phyloP scores from a whole-genome alignment of 202 grass and related monocot genomes.

The Dendrocalamus latiflorus region DNA sequence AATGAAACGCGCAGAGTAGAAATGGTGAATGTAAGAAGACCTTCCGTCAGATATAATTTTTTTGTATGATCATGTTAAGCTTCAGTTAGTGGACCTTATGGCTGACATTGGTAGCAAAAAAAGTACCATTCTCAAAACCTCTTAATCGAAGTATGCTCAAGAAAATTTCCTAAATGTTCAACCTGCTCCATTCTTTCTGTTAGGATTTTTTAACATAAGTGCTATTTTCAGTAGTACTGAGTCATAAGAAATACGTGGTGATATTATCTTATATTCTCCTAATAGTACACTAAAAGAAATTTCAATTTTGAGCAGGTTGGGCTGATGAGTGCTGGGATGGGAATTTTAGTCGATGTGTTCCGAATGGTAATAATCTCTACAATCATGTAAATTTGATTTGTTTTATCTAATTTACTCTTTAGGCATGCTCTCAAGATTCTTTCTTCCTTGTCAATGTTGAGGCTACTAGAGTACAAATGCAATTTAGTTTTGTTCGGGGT shows the following conservation, averaged over 20 bases:
- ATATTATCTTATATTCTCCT: background rate
- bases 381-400: background rate
- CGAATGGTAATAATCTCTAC: constrained; percentile 43
- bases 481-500: too few relatives aligned
- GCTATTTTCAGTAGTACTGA: background rate
- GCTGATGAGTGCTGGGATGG: constrained; percentile 70
- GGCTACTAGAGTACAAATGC: too few relatives aligned
- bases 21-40: too few relatives aligned
- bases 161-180: background rate
- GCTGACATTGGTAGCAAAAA: background rate
- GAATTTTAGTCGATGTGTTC: constrained; percentile 45
- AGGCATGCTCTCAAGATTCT: background rate
- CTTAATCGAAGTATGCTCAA: background rate
- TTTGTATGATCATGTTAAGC: background rate
- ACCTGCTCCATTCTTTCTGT: background rate
- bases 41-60: too few relatives aligned
- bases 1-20: too few relatives aligned
- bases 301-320: constrained; percentile 61
- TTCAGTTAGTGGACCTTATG: background rate
- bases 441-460: background rate
- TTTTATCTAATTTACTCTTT: background rate
- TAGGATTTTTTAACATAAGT: background rate
- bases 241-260: background rate
- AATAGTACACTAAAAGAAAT: background rate
- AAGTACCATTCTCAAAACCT: background rate